Base-by-base conservation (phyloP, 2,329 filamentous ascomycete genomes). In the Apiospora aurea region DNA sequence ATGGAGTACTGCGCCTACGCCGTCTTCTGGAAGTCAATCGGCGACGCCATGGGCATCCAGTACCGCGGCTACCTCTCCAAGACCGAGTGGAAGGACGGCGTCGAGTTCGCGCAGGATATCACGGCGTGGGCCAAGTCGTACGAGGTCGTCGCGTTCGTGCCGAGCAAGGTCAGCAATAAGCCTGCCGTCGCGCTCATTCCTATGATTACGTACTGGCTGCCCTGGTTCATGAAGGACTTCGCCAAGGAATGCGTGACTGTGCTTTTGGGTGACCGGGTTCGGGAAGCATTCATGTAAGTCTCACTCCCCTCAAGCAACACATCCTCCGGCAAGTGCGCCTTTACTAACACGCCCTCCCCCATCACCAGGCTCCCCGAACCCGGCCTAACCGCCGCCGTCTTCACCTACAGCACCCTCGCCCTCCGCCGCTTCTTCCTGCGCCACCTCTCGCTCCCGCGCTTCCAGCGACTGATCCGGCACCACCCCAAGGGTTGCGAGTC, bases 21-120 rank as follows among this genome's bases (percentile, higher is more conserved):
- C 21, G 90, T 89, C 0, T 90, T 93, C 77, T 95, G 92, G 92
- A 93, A 93, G 80, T 85, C 86, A 70, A 82, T 94, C 21, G 93
- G 92, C 18, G 90, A 94, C 75, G 88, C 89, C 70, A 92, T 95
- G 89, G 87, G 85, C 0, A 92, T 95, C 73, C 79, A 84, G 67
- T 89, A 88, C 75, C 78, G 79, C 34, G 80, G 81, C 1, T 77
- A 80, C 18, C 81, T 87, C 2, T 73, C 75, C 7, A 72, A 61
- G 8, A 72, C 71, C 10, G 73, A 70, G 18, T 89, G 87, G 87
- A 76, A 73, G 2, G 85, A 89, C 75, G 87, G 87, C 43, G 78
- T 88, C 41, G 87, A 88, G 66, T 89, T 88, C 77, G 80, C 82
- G 64, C 82, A 86, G 4, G 86, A 89, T 71, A 79, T 89, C 61